Base-by-base conservation (phyloP, 169 alveolate species). In the Cryptosporidium canis region DNA sequence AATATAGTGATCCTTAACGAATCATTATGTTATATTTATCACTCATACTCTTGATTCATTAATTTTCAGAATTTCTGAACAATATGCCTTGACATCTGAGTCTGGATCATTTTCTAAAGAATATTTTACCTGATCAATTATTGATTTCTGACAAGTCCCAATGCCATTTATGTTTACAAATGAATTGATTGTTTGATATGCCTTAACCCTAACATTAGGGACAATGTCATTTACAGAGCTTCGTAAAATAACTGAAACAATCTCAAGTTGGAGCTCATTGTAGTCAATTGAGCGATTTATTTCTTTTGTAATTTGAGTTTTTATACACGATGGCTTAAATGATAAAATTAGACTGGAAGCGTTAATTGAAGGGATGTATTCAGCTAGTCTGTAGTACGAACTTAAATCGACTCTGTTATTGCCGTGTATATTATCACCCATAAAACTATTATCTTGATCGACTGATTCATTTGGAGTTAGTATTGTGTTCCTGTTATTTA, bases 121-220 rank as follows among this genome's bases (percentile, higher is more conserved):
- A 55, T 70, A 51, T 24, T 16, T n/a, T 35, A 70, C 47, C 31
- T 51, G 66, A 51, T 70, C 84, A 9, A 70, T 31, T 3, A 70
- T 5, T 67, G 83, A 44, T 24, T 44, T 67, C 18, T 67, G 45
- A 18, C 47, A 67, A 14, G 14, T 55, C 14, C 41, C 55, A 1
- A 55, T 7, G 14, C 56, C 55, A 18, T 70, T 51, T 47, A 1
- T 1, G 9, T 55, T 31, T 16, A 70, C 31, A 27, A 45, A 12
- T 1, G 84, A 70, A 33, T 70, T 9, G 4, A 70, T 27, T n/a
- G 41, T 64, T 53, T 70, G 84, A 39, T 51, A 51, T 7, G 84
- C 66, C 43, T 70, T 70, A 16, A 51, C 43, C 44, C 84, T 44
- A 4, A 70, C 84, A 33, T 70, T 70, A 2, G 84, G 61, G n/a